Base-by-base conservation (phyloP, 2,329 filamentous ascomycete genomes). In the Cordyceps militaris region DNA sequence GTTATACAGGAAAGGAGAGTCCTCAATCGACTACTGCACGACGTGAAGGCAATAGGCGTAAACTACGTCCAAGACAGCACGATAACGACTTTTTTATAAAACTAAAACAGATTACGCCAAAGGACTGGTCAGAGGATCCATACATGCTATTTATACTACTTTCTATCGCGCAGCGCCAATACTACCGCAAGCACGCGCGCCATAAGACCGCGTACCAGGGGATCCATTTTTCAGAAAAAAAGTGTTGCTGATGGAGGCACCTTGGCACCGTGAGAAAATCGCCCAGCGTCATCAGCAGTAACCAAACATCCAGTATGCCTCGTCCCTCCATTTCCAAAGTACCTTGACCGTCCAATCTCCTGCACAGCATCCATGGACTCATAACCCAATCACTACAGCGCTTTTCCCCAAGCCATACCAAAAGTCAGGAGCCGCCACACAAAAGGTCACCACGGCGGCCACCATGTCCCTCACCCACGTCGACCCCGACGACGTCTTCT, bases 401-500 rank as follows among this genome's bases (percentile, higher is more conserved):
- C 38, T 16, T 42, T 38, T 11, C 16, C 38, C 21, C 4, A 16
- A 13, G 34, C 36, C 36, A n/a, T 4, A 19, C 4, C 4, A 16
- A 40, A 16, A 14, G n/a, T 2, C 36, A 5, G 16, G n/a, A 40
- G 14, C 16, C 13, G 16, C 14, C 4, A 42, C 38, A 5, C 10
- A 32, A 32, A 32, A n/a, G n/a, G n/a, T n/a, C 38, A 7, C 38
- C 38, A 40, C 34, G 5, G 10, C 38, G n/a, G 10, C 19, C n/a
- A 49, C 13, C 47, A 59, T 59, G 57, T 56, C 57, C 19, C 57
- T 59, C 47, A 56, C 52, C 42, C 24, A 56, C 30, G 46, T 59
- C 30, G 30, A 59, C 34, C 57, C 57, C 21, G 28, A 44, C 32
- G 52, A 59, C 21, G 47, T 59, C 30, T 59, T 50, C 51, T 59